Conservation (phyloP, 352 stramenopile genomes). For the Globisporangium perplexum region DNA sequence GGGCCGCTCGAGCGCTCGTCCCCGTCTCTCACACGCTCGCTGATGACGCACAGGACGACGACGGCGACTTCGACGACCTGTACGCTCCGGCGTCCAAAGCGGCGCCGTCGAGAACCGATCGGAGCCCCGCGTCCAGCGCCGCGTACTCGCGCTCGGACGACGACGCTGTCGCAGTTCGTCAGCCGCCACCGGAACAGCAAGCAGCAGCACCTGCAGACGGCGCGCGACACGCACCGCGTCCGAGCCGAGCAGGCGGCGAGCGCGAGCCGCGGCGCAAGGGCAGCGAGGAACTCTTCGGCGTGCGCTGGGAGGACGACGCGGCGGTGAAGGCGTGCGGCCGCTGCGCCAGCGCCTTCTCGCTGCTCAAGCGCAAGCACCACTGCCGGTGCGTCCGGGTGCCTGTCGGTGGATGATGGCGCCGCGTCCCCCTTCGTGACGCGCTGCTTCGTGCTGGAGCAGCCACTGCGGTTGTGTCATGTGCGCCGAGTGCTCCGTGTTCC, state of each 20-base stretch:
- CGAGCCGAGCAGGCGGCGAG: no score
- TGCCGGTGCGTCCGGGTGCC: conserved; percentile 32
- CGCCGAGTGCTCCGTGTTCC: conserved; percentile 64
- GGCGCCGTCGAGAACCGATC: neutral
- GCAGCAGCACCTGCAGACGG: neutral
- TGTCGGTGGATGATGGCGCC: no score
- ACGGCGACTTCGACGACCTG: conserved; percentile 74
- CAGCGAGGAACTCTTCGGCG: conserved; percentile 60
- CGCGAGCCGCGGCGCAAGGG: conserved; percentile 23
- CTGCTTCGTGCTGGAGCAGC: conserved; percentile 7
- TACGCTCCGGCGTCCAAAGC: conserved; percentile 34
- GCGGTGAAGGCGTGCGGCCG: conserved; percentile 37
- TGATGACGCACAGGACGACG: conserved; percentile 29
- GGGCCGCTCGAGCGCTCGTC: neutral
- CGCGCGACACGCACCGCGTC: conserved; percentile 1
- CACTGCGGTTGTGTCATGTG: conserved; percentile 70
- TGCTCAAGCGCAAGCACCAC: conserved; percentile 71
- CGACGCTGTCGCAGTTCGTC: neutral
- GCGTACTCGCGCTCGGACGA: neutral
- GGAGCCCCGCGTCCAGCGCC: conserved; percentile 2
- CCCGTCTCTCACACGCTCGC: neutral
- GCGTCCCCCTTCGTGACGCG: no score
- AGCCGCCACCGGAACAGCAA: neutral
- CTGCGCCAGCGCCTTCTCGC: conserved; percentile 55
- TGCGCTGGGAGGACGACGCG: conserved; percentile 54